Base-by-base conservation (phyloP, 1,284 basidiomycete genomes). In the Cutaneotrichosporon cavernicola region DNA sequence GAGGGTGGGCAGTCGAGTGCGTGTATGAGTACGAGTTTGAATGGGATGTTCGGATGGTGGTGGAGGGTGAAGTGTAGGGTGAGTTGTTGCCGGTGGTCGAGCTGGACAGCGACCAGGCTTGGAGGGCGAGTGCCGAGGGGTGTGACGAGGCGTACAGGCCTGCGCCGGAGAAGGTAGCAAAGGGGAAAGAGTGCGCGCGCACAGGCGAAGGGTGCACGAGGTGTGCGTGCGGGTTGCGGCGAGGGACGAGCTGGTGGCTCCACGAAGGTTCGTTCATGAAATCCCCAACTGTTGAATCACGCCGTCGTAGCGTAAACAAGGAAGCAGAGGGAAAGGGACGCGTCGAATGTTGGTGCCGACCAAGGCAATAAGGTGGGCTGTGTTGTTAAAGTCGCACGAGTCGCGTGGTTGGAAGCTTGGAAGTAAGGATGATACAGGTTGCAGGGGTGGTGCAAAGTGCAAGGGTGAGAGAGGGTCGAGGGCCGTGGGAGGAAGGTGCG, bases 151-250 rank as follows among this genome's bases (percentile, higher is more conserved):
- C 32, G 38, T 30, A 30, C 22, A 56, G 38, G 21, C 55, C 55
- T 11, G 55, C 34, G 22, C 55, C 38, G 22, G 55, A 56, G 38
- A 56, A 43, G 1, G 55, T 56, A 4, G 57, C 62, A 31, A 61
- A 49, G 26, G 66, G 66, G 40, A 62, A 68, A 40, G 56, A 60
- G 64, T 68, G 64, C 38, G 66, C 66, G 61, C 66, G 66, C 43
- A 68, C 66, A 26, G 66, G 66, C 30, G 66, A 68, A 14, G 66
- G 66, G 60, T 68, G 66, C 46, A 65, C 64, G 16, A 68, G 57
- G 46, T 61, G 61, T 14, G 57, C 38, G 57, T 65, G 60, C 9
- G 59, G 22, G 22, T 53, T 31, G 30, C 30, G 57, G n/a, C 16
- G 57, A 1, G 34, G 38, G 26, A 49, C 57, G 13, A 49, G 57